Conservation (phyloP, 2,329 filamentous ascomycete species). For the Fusarium albosuccineum region DNA sequence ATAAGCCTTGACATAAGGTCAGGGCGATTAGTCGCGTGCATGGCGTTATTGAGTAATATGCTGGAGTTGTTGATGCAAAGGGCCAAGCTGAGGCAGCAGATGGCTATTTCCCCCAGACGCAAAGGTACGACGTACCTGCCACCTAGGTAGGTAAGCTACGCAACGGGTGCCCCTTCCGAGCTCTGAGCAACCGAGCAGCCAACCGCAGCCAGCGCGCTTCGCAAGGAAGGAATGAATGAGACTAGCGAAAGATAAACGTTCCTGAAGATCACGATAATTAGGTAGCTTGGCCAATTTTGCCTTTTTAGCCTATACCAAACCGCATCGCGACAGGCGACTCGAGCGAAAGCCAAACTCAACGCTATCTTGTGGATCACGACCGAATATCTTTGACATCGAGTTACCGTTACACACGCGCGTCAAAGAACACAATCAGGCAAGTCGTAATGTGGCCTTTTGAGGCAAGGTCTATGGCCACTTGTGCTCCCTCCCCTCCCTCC, state of each 20-base stretch:
- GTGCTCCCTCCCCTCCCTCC: constrained; percentile 20
- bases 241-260: neutral
- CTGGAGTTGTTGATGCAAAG: neutral
- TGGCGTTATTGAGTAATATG: neutral
- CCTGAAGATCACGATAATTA: neutral
- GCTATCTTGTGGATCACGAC: neutral
- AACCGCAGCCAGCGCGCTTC: neutral
- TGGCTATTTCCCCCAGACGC: neutral
- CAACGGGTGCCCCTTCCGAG: constrained; percentile 5
- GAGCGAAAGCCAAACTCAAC: neutral
- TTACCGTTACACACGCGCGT: constrained; percentile 14
- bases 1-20: neutral
- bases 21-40: neutral
- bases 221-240: neutral
- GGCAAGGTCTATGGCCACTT: neutral
- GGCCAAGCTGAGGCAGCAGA: neutral
- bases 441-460: constrained; percentile 19
- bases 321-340: neutral
- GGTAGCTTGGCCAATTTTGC: no score
- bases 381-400: neutral
- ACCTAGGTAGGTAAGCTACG: neutral
- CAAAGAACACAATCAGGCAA: neutral
- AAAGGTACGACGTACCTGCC: neutral
- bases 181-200: neutral
- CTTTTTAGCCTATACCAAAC: neutral